A percentile compares a stretch with the other conserved stretches of the same genome.
Evolutionary conservation across 73 alveolate genomes (phyloP).

Genomic region (Symbiodinium pilosum): DNA sequence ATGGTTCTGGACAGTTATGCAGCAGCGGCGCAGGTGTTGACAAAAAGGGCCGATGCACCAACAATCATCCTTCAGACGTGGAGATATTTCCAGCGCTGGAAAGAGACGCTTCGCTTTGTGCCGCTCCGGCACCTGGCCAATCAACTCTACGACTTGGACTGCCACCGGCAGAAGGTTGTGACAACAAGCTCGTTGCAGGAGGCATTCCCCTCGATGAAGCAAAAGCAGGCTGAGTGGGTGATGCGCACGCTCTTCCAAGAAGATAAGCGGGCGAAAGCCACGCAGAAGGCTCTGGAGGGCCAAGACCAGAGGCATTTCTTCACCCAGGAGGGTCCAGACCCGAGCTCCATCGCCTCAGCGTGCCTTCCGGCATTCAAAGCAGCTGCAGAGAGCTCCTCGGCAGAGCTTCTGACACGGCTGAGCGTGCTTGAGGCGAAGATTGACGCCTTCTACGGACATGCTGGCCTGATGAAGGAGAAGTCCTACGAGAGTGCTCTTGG

Average conservation of each 20-base stretch:
- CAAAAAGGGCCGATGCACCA: constrained; percentile 72
- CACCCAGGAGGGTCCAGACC: neutral
- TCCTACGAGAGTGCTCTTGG: too few relatives aligned
- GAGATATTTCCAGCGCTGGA: constrained; percentile 37
- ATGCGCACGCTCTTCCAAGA: neutral
- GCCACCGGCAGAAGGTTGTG: constrained; percentile 45
- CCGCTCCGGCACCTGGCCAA: constrained; percentile 35
- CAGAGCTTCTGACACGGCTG: neutral
- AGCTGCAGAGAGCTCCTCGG: neutral
- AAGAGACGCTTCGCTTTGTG: constrained; percentile 46
- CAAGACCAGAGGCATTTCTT: neutral
- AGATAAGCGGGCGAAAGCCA: neutral
- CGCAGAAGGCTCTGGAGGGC: neutral
- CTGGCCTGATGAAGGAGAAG: too few relatives aligned
- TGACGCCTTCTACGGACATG: too few relatives aligned
- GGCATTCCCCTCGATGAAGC: too few relatives aligned
- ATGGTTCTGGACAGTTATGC: constrained; percentile 84
- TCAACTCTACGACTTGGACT: constrained; percentile 21
- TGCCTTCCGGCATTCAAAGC: constrained; percentile 15
- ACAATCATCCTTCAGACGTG: constrained; percentile 59
- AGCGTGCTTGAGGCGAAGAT: neutral
- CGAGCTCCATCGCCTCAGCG: neutral
- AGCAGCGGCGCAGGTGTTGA: constrained; percentile 68
- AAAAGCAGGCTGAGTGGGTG: too few relatives aligned
- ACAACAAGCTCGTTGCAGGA: too few relatives aligned